Evolutionary conservation across 345 rosid genomes (phyloP).

Genomic region (Diplotaxis tenuifolia): DNA sequence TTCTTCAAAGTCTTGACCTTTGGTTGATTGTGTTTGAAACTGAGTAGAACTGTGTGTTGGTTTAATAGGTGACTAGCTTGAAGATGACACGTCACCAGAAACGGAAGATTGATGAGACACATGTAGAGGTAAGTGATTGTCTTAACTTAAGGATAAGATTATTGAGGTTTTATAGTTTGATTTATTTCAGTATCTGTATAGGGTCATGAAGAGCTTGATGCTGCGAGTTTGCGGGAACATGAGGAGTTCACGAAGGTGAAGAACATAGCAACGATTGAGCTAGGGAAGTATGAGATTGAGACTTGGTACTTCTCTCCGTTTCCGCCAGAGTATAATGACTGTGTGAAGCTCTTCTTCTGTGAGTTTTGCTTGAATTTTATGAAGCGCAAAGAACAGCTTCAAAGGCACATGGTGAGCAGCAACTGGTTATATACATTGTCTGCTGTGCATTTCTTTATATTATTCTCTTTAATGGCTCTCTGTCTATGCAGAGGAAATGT

Average conservation of each 20-base stretch:
- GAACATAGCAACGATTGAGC: constrained; percentile 95
- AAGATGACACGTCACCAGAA: constrained; percentile 99
- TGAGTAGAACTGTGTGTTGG: background rate
- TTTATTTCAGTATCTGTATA: constrained; percentile 5
- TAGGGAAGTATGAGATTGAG: constrained; percentile 98
- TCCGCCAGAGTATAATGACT: constrained; percentile 97
- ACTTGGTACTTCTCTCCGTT: constrained; percentile 99
- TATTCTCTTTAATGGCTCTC: background rate
- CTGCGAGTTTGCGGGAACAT: constrained; percentile 98
- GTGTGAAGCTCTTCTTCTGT: constrained; percentile 91
- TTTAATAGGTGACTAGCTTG: constrained; percentile 84
- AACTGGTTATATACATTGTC: too few species aligned
- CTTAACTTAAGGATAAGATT: background rate
- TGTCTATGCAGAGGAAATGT: constrained; percentile 69
- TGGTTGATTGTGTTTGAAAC: background rate
- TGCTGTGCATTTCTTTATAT: background rate
- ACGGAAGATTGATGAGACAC: constrained; percentile 98
- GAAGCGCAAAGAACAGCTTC: constrained; percentile 99
- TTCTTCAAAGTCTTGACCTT: constrained; percentile 5
- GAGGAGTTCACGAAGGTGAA: constrained; percentile 99
- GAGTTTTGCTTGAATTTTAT: constrained; percentile 97
- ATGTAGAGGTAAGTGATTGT: constrained; percentile 66
- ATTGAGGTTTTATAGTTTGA: too few species aligned
- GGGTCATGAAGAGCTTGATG: constrained; percentile 99
- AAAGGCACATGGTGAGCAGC: constrained; percentile 92